Base-by-base conservation (phyloP, 2,329 filamentous ascomycete genomes). In the Dothistroma pini region DNA sequence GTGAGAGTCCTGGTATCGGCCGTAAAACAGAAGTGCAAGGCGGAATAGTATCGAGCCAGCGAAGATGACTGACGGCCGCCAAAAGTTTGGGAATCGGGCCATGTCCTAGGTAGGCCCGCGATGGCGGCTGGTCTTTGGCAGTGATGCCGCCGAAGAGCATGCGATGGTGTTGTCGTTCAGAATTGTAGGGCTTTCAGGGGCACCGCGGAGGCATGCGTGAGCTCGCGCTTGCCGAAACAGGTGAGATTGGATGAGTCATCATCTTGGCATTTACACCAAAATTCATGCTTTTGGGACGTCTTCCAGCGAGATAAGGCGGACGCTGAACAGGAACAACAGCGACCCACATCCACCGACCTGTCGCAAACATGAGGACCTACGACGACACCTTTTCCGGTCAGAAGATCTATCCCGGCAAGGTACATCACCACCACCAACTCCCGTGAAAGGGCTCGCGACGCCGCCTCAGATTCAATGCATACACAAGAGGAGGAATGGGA, bases 1-100 rank as follows among this genome's bases (percentile, higher is more conserved):
- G 77, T 93, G 83, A 62, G 91, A 88, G 77, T 99, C 95, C 79
- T 99, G 95, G 81, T 90, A 93, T 63, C 91, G 84, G 61, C 95
- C 93, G 75, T 97, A 97, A 70, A 96, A 74, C 54, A 97, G 84
- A 65, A 99, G 86, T 34, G 80, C 75, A 6, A 85, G 73, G 63
- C 95, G 90, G 25, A 99, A 83, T 53, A 87, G 70, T 57, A 87
- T 79, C 11, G 80, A 76, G 29, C 75, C 64, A 32, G 75, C 69
- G 68, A 81, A 78, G 54, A 81, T 76, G 31, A 74, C 61, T 53
- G 66, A 73, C 62, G 68, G 66, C 25, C 66, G 61, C 58, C 68
- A 68, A 59, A 71, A 62, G 55, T 11, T 10, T 53, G 16, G 29
- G 16, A 11, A 35, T 14, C 8, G 51, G n/a, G 51, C 25, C 51